These are phyloP conservation scores for Ogataea pilisensis DNA, from an alignment of 805 yeast genomes.

Conservation along the genomic window DNA sequence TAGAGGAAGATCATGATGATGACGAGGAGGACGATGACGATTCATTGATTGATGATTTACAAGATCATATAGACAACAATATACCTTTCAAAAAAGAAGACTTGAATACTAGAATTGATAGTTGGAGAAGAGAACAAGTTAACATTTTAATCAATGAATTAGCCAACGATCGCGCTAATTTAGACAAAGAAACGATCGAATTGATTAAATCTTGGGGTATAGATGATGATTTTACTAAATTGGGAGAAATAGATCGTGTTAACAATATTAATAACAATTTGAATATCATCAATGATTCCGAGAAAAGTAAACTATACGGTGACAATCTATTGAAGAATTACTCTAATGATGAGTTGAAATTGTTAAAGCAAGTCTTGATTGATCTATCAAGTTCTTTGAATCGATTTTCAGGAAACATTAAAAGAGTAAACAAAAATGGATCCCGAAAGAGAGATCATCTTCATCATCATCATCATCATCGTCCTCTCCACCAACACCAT, in stretches of 20 bases:
- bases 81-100: constrained; percentile 19
- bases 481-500: not conserved
- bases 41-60: constrained; percentile 25
- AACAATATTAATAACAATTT: not conserved
- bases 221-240: constrained; percentile 14
- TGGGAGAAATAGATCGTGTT: not conserved
- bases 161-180: constrained; percentile 4
- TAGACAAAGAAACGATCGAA: constrained; percentile 21
- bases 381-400: constrained; percentile 20
- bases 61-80: constrained; percentile 17
- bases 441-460: constrained; percentile 1
- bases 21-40: constrained; percentile 27
- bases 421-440: not conserved
- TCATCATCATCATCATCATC: not conserved
- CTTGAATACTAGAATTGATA: constrained; percentile 26
- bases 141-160: constrained; percentile 20
- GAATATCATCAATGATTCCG: not conserved
- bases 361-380: constrained; percentile 15
- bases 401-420: constrained; percentile 3
- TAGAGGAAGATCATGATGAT: constrained; percentile 13
- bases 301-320: constrained; percentile 18
- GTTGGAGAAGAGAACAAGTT: constrained; percentile 30
- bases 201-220: constrained; percentile 31
- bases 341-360: constrained; percentile 17
- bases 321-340: constrained; percentile 19